A percentile compares a stretch with the other conserved stretches of the same genome.
These are phyloP conservation scores for Leucogyrophana mollusca DNA, from an alignment of 768 basidiomycete genomes.

Conservation along the genomic window DNA sequence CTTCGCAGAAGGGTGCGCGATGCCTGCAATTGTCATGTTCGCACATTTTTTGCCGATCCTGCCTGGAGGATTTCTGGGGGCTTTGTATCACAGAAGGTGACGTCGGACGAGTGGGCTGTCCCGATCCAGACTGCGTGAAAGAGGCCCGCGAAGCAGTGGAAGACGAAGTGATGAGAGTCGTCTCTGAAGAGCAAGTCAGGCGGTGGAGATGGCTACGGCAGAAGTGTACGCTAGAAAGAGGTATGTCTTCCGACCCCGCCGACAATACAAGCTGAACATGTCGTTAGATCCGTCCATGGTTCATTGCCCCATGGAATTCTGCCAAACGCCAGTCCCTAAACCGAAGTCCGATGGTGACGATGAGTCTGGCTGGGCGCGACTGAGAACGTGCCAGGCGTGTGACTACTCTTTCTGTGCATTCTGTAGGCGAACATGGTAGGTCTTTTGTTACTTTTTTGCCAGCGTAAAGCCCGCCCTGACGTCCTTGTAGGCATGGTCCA, in stretches of 20 bases:
- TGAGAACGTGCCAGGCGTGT: slow-evolving; percentile 72
- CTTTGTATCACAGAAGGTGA: slow-evolving; percentile 81
- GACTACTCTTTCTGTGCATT: slow-evolving; percentile 80
- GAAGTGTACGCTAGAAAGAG: slow-evolving; percentile 71
- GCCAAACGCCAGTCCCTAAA: slow-evolving; percentile 76
- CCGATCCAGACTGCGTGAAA: slow-evolving; percentile 80
- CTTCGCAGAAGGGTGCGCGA: slow-evolving; percentile 68
- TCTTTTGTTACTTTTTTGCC: slow-evolving; percentile 4
- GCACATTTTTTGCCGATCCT: slow-evolving; percentile 84
- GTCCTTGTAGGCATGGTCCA: slow-evolving; percentile 78
- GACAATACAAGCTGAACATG: background rate
- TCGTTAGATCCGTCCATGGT: slow-evolving; percentile 71
- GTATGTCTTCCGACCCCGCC: too few species aligned
- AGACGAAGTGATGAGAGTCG: slow-evolving; percentile 53
- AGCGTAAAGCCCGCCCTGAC: slow-evolving; percentile 1
- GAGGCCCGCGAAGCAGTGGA: slow-evolving; percentile 44
- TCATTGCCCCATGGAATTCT: slow-evolving; percentile 77
- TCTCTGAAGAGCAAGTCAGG: slow-evolving; percentile 58
- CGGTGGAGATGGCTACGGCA: slow-evolving; percentile 80
- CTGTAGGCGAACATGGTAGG: slow-evolving; percentile 79
- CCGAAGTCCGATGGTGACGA: slow-evolving; percentile 41
- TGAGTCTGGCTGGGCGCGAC: slow-evolving; percentile 65
- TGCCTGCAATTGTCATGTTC: slow-evolving; percentile 69
- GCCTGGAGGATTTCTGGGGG: slow-evolving; percentile 80
- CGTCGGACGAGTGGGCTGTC: slow-evolving; percentile 73